Percentiles rank a stretch among this genome's conserved stretches.
These are phyloP conservation scores for Achaetomium macrosporum DNA, from an alignment of 2,329 filamentous ascomycete genomes.

Conservation along the genomic window DNA sequence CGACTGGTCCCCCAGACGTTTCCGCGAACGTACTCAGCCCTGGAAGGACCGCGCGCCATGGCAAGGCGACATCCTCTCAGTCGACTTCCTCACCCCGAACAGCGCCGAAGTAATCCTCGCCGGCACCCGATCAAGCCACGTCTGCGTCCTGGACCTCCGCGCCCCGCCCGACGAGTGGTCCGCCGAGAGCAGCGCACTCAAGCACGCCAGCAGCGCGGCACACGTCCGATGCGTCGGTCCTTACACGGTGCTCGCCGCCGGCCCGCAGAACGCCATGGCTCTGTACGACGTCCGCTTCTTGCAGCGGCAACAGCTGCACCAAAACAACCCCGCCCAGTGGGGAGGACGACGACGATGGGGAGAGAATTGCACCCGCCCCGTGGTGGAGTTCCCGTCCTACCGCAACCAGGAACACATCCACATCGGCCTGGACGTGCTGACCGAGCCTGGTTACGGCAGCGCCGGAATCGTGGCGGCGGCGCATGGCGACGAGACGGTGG, in stretches of 20 bases:
- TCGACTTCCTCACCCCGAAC: conserved; percentile 38
- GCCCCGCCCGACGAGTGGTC: conserved; percentile 22
- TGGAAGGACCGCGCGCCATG: conserved; percentile 12
- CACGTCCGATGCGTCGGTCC: conserved; percentile 45
- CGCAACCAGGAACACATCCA: conserved; percentile 41
- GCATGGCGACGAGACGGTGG: conserved; percentile 43
- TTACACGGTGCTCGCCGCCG: conserved; percentile 48
- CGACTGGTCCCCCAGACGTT: not conserved
- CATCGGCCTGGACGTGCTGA: conserved; percentile 45
- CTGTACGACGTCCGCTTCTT: conserved; percentile 52
- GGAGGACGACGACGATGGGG: not conserved
- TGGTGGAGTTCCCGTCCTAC: conserved; percentile 46
- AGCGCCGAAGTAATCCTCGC: conserved; percentile 39
- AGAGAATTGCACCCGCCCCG: conserved; percentile 25
- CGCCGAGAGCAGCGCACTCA: conserved; percentile 27
- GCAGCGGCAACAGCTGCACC: conserved; percentile 2
- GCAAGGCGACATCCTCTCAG: conserved; percentile 40
- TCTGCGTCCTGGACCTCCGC: conserved; percentile 44
- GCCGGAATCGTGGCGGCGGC: conserved; percentile 49
- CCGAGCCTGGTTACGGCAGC: conserved; percentile 28
- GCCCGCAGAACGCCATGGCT: conserved; percentile 43
- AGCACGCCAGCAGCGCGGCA: conserved; percentile 30
- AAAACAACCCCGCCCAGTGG: not conserved
- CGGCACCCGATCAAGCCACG: conserved; percentile 43
- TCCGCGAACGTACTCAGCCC: not conserved